Percentiles rank a stretch among this genome's conserved stretches.
Evolutionary conservation across 2,329 filamentous ascomycete species (phyloP).

Genomic region (Albophoma yamanashiensis): DNA sequence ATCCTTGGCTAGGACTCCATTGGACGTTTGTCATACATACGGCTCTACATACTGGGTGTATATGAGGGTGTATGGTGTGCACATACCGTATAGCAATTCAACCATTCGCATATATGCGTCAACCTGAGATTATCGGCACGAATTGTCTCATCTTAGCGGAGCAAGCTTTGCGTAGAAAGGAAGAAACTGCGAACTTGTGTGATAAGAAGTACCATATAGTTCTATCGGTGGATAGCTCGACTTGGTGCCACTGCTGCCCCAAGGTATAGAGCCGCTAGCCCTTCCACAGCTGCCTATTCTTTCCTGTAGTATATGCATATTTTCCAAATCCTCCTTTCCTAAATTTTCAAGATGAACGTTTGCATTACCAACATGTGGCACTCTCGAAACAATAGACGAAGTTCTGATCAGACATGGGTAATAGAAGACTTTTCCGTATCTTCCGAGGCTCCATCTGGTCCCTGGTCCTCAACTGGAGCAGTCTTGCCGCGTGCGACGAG

Average conservation of each 20-base stretch:
- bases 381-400: background rate
- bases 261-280: too few species aligned
- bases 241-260: too few species aligned
- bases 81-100: background rate
- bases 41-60: background rate
- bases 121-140: background rate
- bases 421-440: conserved; percentile 4
- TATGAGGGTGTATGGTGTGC: background rate
- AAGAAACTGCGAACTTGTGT: background rate
- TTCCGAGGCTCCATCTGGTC: background rate
- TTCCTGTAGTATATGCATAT: too few species aligned
- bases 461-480: background rate
- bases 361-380: too few species aligned
- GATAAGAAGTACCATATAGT: background rate
- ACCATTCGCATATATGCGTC: too few species aligned
- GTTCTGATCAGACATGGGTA: conserved; percentile 17
- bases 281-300: too few species aligned
- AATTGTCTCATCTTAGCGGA: background rate
- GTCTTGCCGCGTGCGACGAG: background rate
- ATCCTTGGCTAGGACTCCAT: background rate
- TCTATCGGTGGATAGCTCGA: too few species aligned
- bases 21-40: background rate
- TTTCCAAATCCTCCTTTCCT: background rate
- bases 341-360: too few species aligned
- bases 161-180: background rate